A percentile compares a stretch with the other conserved stretches of the same genome.
phyloP scores from a whole-genome alignment of 2,329 filamentous ascomycete genomes.

The Ramichloridium luteum region DNA sequence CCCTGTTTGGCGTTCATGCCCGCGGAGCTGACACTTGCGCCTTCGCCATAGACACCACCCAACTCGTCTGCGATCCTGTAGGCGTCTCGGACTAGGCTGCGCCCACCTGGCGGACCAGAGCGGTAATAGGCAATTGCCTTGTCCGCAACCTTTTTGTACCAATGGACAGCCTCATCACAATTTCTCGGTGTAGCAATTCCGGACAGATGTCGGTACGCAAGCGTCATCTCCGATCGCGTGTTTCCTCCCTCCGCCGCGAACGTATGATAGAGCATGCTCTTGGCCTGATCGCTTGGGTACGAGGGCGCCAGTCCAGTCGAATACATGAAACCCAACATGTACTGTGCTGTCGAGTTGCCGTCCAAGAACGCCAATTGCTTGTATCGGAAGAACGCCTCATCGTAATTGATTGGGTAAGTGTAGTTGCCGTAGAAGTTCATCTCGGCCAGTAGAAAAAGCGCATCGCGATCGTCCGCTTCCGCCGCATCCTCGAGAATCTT shows the following conservation, averaged over 20 bases:
- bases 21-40: conserved; percentile 79
- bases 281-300: conserved; percentile 76
- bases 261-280: conserved; percentile 84
- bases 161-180: conserved; percentile 72
- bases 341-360: conserved; percentile 84
- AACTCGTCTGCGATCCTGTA: conserved; percentile 81
- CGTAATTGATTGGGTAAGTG: conserved; percentile 71
- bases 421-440: conserved; percentile 97
- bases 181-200: conserved; percentile 77
- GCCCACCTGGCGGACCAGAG: conserved; percentile 80
- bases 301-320: conserved; percentile 78
- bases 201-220: conserved; percentile 72
- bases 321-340: conserved; percentile 94
- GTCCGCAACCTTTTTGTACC: conserved; percentile 88
- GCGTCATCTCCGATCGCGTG: conserved; percentile 81
- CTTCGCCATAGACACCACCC: conserved; percentile 89
- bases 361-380: conserved; percentile 59
- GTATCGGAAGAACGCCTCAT: conserved; percentile 69
- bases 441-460: conserved; percentile 78
- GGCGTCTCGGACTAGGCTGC: conserved; percentile 61
- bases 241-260: conserved; percentile 80
- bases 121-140: conserved; percentile 82
- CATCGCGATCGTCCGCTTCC: conserved; percentile 54
- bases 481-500: conserved; percentile 48
- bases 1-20: conserved; percentile 68